These are phyloP conservation scores for Fusarium heterosporum DNA, from an alignment of 2,329 filamentous ascomycete species.

Conservation along the genomic window DNA sequence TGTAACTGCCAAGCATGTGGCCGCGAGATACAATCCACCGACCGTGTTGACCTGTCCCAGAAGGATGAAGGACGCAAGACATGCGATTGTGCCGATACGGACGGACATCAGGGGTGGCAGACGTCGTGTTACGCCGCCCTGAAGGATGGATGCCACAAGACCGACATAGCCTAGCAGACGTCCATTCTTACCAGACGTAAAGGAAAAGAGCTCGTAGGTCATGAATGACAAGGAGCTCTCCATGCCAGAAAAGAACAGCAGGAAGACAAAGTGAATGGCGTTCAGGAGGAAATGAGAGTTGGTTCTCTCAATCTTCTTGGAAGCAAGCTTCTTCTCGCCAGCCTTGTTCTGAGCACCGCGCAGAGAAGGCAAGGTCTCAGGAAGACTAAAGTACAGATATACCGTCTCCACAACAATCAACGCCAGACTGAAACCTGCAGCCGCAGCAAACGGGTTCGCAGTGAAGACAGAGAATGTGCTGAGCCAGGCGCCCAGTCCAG, in stretches of 20 bases:
- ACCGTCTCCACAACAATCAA: conserved; percentile 88
- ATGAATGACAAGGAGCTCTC: conserved; percentile 98
- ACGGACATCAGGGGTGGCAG: conserved; percentile 85
- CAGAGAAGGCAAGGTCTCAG: conserved; percentile 82
- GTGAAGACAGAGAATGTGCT: conserved; percentile 81
- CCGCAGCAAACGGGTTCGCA: conserved; percentile 92
- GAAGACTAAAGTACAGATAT: conserved; percentile 86
- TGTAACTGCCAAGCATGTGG: conserved; percentile 86
- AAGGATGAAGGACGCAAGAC: conserved; percentile 82
- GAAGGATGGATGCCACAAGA: conserved; percentile 89
- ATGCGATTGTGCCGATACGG: conserved; percentile 80
- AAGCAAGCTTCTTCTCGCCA: conserved; percentile 33
- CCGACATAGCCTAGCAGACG: conserved; percentile 91
- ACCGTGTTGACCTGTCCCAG: conserved; percentile 78
- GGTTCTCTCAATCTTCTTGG: conserved; percentile 64
- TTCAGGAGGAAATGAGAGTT: conserved; percentile 90
- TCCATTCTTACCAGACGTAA: conserved; percentile 83
- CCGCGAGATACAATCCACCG: conserved; percentile 80
- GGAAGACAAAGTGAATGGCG: conserved; percentile 86
- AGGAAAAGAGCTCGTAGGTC: conserved; percentile 93
- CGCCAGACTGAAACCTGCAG: conserved; percentile 86
- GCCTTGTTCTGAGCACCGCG: conserved; percentile 50
- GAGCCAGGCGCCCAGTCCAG: conserved; percentile 88
- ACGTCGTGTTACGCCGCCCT: conserved; percentile 89
- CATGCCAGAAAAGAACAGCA: conserved; percentile 98